Evolutionary conservation across 2,329 filamentous ascomycete species (phyloP), one percentile per base, ranked within the genome.

Genomic region (Scorias spongiosa): DNA sequence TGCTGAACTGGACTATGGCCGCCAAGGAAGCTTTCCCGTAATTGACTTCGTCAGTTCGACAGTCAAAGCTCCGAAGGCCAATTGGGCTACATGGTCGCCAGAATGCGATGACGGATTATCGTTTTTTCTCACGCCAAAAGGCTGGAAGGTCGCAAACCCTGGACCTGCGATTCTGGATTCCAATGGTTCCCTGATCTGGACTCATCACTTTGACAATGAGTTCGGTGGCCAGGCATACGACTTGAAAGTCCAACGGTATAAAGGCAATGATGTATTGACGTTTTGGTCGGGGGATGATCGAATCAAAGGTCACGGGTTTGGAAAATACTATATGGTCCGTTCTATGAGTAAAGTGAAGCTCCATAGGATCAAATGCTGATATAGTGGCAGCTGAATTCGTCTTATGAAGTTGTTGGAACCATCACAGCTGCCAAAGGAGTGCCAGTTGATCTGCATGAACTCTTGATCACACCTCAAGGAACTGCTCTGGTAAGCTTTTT

Each of bases 401-500:
- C 57, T 12, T 69, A 69, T 49, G 56, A 63, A 30, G 50, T 62
- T 39, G 56, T 59, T 36, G 61, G 61, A 52, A 61, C 63, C 26
- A 55, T 67, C 12, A 65, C 60, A 1, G 64, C 64, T 2, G 57
- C 53, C 20, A 59, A 61, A 10, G 53, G 48, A 2, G 48, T 63
- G 10, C 51, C 50, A 9, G 60, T 59, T 18, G 60, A 71, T 44
- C 56, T 67, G 38, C 68, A 70, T 49, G 66, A 69, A 40, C 63
- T 69, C 45, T 54, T 57, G 12, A 52, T 70, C n/a, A 70, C 67
- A 1, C 44, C 55, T 1, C 53, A 65, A 42, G 62, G 60, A 29
- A 66, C 64, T 1, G 63, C 63, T 15, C 54, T 71, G 30, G 61
- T 69, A 51, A 63, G 63, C 8, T 62, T 63, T 39, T 70, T 69